Evolutionary conservation across 306 rosid genomes (phyloP), one percentile per base, ranked within the genome.

Genomic region (Vigna angularis): DNA sequence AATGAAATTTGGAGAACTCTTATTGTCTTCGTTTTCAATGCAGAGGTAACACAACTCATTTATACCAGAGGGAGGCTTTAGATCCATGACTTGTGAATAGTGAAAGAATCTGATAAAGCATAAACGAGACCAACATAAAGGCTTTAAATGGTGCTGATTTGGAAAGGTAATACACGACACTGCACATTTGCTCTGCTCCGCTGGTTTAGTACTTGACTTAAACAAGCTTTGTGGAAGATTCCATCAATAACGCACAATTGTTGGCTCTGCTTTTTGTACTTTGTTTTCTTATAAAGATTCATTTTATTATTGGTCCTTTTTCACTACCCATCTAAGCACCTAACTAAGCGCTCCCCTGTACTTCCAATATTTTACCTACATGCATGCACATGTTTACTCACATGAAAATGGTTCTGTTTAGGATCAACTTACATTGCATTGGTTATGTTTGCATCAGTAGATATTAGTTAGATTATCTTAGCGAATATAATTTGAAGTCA

Each of bases 111-210:
- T 73, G 5, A 64, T 5, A 66, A 72, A 58, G 69, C 4, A 56
- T 72, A 17, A 74, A 55, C 55, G 45, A 18, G 75, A 62, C 38
- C 40, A 70, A 48, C 17, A 63, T 72, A 79, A 62, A 84, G 66
- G 73, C 66, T 74, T 70, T 9, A 75, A 83, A 70, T 52, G 24
- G 9, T 53, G 75, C 26, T 61, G 81, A 69, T 14, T 16, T 70
- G 59, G 61, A 11, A 20, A 5, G 59, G 67, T 40, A 50, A 52
- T 74, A 79, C 62, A 44, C 13, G 36, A 83, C 56, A 56, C 26
- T 16, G 74, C 77, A 59, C 75, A 17, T 71, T 76, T 30, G 59
- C n/a, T 86, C 13, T 80, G 85, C 66, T 80, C 85, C 87, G 81
- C 79, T 76, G 62, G 76, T 83, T 86, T 79, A 24, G 28, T 79